Base-by-base conservation (phyloP, 495 filamentous ascomycete genomes). In the Hapsidospora chrysogenum region DNA sequence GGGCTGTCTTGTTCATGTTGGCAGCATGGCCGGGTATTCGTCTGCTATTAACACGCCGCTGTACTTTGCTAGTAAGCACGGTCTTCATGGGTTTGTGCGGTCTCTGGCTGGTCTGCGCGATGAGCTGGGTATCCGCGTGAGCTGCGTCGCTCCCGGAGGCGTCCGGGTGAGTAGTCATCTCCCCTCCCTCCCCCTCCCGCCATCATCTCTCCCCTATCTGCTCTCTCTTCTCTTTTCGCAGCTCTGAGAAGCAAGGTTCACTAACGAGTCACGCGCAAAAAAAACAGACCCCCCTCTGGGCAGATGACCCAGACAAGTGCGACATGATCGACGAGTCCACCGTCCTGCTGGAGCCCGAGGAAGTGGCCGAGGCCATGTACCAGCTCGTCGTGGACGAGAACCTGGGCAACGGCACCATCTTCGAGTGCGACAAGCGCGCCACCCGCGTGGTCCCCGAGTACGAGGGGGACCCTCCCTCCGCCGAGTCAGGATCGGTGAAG, bases 271-370 rank as follows among this genome's bases (percentile, higher is more conserved):
- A n/a, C n/a, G n/a, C n/a, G n/a, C n/a, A n/a, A n/a, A n/a, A n/a
- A n/a, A n/a, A n/a, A n/a, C 15, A 34, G 42, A 80, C 75, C 0
- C 70, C 76, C 23, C 45, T 80, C 3, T 80, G 73, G 74, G 70
- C 65, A 0, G 73, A 78, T 0, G 58, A 76, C 38, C 72, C 73
- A 9, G 73, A 78, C 45, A 81, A 80, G 47, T 9, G 72, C 26
- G 57, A 54, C 34, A 59, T 76, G 45, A 37, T 79, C 1, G 9
- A 42, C 1, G 18, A 6, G 5, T 14, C 9, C n/a, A 19, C 21
- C 9, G 26, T 31, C 29, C 30, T 27, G 10, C 13, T 43, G 7
- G 19, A 29, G 17, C 43, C 40, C 11, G 41, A 42, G 17, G 28
- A 38, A 11, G 17, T 46, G 7, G 43, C 43, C 3, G 31, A 40